Evolutionary conservation across 176 grass and related monocot genomes (phyloP), one percentile per base, ranked within the genome.

Genomic region (Calamus simplicifolius): DNA sequence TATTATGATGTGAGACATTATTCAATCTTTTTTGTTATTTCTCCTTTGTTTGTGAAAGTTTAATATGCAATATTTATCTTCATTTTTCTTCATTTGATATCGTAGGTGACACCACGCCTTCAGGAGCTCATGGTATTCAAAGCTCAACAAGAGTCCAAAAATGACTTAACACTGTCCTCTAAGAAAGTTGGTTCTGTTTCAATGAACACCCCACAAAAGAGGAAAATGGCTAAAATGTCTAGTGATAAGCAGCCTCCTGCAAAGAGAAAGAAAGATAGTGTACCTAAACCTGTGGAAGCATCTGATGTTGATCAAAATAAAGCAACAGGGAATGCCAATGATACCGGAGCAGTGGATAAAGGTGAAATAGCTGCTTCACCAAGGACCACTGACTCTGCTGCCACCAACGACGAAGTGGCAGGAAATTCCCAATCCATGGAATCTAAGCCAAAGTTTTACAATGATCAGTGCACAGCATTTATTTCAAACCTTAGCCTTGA

Each of bases 41-140:
- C 30, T 60, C 18, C 1, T 14, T 48, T 38, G 35, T 65, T 21
- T 25, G 48, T 43, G 5, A 30, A 57, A 23, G 58, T 61, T 35
- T 58, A 3, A 21, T 57, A 27, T 48, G 71, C 2, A 12, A 43
- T 68, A 29, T 27, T 29, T 49, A 18, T 10, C 66, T 2, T 48
- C 49, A 14, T 68, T 49, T 30, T 23, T 56, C 31, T 59, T 50
- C 29, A 29, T 74, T 23, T 66, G 52, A 57, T 29, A 75, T 51
- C 62, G 54, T 76, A 97, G 93, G 84, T 92, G 27, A 77, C 75
- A 5, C 71, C 87, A 54, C 87, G 93, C 48, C 72, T 97, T 18
- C 82, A 88, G 60, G 93, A 97, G 73, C 75, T 97, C 64, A 85
- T 75, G 70, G 19, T 77, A 63, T 97, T 92, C 68, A 88, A 75